phyloP scores from a whole-genome alignment of 2,329 filamentous ascomycete genomes.

The Seiridium unicorne region DNA sequence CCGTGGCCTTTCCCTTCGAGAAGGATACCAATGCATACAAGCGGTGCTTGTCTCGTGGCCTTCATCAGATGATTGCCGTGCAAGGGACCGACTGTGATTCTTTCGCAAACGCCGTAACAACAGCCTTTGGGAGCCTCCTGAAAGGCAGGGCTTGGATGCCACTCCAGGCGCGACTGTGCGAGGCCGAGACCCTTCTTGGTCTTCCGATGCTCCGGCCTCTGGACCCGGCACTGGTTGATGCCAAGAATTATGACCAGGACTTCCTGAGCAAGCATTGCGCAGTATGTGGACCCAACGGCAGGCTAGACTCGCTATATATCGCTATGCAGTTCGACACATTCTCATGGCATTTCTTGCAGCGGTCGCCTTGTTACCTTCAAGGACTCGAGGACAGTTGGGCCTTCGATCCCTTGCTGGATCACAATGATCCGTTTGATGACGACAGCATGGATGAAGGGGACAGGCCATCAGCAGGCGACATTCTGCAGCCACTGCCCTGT shows the following conservation, averaged over 20 bases:
- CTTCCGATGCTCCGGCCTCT: conserved; percentile 59
- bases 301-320: conserved; percentile 59
- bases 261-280: conserved; percentile 55
- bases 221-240: conserved; percentile 38
- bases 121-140: conserved; percentile 49
- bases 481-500: conserved; percentile 36
- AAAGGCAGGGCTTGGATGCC: conserved; percentile 54
- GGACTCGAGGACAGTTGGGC: conserved; percentile 56
- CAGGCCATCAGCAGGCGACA: conserved; percentile 45
- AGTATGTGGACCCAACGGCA: conserved; percentile 52
- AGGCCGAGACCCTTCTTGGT: conserved; percentile 51
- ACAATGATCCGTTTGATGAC: conserved; percentile 32
- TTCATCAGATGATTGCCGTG: conserved; percentile 57
- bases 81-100: conserved; percentile 46
- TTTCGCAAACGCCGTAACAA: conserved; percentile 46
- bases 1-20: conserved; percentile 59
- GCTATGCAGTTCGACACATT: conserved; percentile 53
- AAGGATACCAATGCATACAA: conserved; percentile 62
- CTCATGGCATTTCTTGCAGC: conserved; percentile 53
- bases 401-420: conserved; percentile 50
- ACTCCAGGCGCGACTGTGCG: conserved; percentile 57
- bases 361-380: conserved; percentile 45
- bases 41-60: conserved; percentile 57
- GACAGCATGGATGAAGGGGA: conserved; percentile 33
- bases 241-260: conserved; percentile 42